These are phyloP conservation scores for Sparassis latifolia DNA, from an alignment of 1,284 basidiomycete genomes.

Conservation along the genomic window DNA sequence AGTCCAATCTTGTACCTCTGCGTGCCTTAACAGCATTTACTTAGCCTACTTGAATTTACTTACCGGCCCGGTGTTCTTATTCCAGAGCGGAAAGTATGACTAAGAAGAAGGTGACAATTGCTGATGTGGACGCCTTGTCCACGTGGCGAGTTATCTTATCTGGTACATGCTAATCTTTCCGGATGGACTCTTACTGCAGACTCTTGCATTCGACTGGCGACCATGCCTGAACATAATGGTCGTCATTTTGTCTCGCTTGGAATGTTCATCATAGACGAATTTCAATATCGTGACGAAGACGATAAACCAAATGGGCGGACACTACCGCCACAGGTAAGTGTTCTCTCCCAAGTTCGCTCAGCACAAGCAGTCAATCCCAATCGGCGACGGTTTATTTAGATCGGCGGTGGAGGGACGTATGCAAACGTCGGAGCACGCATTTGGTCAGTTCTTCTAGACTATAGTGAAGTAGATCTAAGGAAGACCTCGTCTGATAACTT, in stretches of 20 bases:
- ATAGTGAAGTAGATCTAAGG: background rate
- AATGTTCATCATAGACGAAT: slow-evolving; percentile 89
- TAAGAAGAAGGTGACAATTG: too few species aligned
- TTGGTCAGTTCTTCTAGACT: slow-evolving; percentile 42
- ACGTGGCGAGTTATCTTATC: too few species aligned
- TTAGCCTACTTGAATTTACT: too few species aligned
- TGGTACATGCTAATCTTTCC: too few species aligned
- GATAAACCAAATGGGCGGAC: slow-evolving; percentile 44
- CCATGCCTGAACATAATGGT: background rate
- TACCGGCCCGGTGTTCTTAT: too few species aligned
- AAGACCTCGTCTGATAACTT: background rate
- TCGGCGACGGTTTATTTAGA: slow-evolving; percentile 37
- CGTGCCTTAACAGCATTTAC: too few species aligned
- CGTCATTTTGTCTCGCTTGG: slow-evolving; percentile 59
- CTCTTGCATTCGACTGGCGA: too few species aligned
- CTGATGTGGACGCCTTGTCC: too few species aligned
- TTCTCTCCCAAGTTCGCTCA: background rate
- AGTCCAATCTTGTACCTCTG: too few species aligned
- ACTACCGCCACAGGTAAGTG: slow-evolving; percentile 44
- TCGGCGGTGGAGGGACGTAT: slow-evolving; percentile 88
- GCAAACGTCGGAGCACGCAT: slow-evolving; percentile 74
- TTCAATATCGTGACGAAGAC: slow-evolving; percentile 52
- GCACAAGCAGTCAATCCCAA: background rate
- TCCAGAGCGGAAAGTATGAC: too few species aligned
- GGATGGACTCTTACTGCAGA: too few species aligned